phyloP scores from a whole-genome alignment of 768 basidiomycete genomes.

The Coprinopsis sp. region DNA sequence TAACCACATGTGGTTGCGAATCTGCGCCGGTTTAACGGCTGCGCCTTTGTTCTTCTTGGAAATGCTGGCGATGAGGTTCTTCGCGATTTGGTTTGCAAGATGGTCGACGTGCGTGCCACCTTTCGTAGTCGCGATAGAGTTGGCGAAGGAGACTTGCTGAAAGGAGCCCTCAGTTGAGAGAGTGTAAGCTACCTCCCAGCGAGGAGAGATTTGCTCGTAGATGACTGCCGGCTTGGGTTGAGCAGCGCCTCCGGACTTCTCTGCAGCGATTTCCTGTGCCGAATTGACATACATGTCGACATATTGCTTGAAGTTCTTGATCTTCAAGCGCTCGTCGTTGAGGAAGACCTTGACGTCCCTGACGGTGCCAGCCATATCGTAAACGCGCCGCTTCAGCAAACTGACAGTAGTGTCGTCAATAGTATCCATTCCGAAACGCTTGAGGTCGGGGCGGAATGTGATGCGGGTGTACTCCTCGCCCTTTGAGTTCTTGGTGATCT shows the following conservation, averaged over 20 bases:
- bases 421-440: constrained; percentile 83
- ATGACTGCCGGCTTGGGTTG: constrained; percentile 73
- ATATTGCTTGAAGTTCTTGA: constrained; percentile 96
- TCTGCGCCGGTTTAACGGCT: constrained; percentile 87
- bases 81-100: constrained; percentile 86
- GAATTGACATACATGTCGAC: constrained; percentile 90
- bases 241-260: constrained; percentile 74
- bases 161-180: constrained; percentile 82
- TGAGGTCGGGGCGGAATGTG: constrained; percentile 89
- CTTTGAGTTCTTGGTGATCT: constrained; percentile 87
- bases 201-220: constrained; percentile 71
- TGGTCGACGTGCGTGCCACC: constrained; percentile 90
- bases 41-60: constrained; percentile 97
- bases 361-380: constrained; percentile 95
- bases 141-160: constrained; percentile 96
- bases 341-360: constrained; percentile 90
- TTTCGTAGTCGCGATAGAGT: constrained; percentile 94
- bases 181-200: constrained; percentile 96
- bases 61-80: constrained; percentile 74
- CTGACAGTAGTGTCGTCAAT: constrained; percentile 92
- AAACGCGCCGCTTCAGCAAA: constrained; percentile 88
- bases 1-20: constrained; percentile 98
- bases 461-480: constrained; percentile 91
- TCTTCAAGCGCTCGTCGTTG: constrained; percentile 86
- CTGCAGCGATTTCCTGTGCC: constrained; percentile 62